Evolutionary conservation across 768 basidiomycete genomes (phyloP).

Genomic region (Pleurotus cornucopiae): DNA sequence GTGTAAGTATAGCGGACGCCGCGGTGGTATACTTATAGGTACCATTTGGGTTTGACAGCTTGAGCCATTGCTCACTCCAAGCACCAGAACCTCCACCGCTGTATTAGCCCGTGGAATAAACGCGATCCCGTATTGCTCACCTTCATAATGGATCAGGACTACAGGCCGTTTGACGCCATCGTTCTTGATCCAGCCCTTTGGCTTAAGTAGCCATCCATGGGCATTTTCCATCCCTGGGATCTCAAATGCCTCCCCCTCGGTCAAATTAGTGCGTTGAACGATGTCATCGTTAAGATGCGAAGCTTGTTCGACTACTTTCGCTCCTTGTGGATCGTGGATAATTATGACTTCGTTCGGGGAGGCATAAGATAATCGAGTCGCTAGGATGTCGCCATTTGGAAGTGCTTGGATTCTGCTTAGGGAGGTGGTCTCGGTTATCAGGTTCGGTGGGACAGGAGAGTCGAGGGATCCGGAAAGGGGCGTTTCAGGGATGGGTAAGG

Average conservation of each 20-base stretch:
- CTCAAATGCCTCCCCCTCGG: neutral
- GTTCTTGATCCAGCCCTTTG: neutral
- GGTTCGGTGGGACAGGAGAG: neutral
- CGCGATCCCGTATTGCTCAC: neutral
- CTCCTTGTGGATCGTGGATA: neutral
- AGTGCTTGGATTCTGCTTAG: neutral
- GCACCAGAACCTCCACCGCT: neutral
- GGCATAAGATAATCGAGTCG: neutral
- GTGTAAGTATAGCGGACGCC: neutral
- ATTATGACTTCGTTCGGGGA: neutral
- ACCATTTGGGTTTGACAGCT: neutral
- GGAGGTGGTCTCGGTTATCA: neutral
- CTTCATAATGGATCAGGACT: neutral
- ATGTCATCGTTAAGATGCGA: neutral
- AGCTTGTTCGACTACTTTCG: neutral
- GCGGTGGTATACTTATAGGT: neutral
- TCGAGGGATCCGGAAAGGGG: neutral
- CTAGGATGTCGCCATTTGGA: neutral
- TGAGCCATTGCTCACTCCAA: neutral
- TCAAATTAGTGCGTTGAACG: neutral
- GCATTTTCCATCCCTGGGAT: neutral
- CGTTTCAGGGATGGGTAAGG: neutral
- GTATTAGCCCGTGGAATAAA: neutral
- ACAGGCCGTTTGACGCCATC: neutral
- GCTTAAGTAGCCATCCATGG: conserved; percentile 1